Evolutionary conservation across 2,329 filamentous ascomycete species (phyloP), one percentile per base, ranked within the genome.

Genomic region (Colletotrichum falcatum): DNA sequence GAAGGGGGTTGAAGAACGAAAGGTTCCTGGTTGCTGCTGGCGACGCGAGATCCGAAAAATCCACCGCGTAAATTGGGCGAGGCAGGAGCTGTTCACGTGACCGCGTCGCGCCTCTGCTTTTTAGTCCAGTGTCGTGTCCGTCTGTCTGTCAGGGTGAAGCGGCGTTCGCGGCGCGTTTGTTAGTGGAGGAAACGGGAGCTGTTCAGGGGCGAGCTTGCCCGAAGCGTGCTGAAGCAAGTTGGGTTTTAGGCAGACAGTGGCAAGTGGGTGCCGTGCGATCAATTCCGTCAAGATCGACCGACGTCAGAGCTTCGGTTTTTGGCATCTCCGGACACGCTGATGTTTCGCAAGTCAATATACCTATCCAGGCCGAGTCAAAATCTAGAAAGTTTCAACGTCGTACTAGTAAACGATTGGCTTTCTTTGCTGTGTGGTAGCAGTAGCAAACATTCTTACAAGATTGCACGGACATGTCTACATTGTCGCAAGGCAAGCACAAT

Each of bases 1-100:
- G 61, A 51, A 63, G 64, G 64, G 64, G 70, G 58, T 54, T 49
- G 61, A 51, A 61, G 30, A 58, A 60, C 60, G 55, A 65, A 46
- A 72, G 59, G 37, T 63, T 72, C 55, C 58, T 62, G 56, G 64
- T 60, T 70, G 66, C 60, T 55, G 44, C 58, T 64, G 61, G 74
- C 74, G 77, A 81, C 81, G 80, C 81, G 81, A 80, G 76, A 81
- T 81, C 79, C 81, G 81, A 79, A 80, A 80, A 81, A 79, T 77
- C 75, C 76, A 75, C 71, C 81, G 81, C 81, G 81, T 83, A 79
- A 82, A 83, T 83, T 61, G 79, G 77, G 73, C 20, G 61, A 53
- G 68, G 68, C 73, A 74, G 73, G 55, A 60, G 53, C 66, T 54
- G 51, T 37, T 80, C 81, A 82, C 81, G 81, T 82, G 80, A 82